Percentiles rank a stretch among this genome's conserved stretches.
Evolutionary conservation across 2,329 filamentous ascomycete genomes (phyloP).

Genomic region (Microcyclospora tardicrescens): DNA sequence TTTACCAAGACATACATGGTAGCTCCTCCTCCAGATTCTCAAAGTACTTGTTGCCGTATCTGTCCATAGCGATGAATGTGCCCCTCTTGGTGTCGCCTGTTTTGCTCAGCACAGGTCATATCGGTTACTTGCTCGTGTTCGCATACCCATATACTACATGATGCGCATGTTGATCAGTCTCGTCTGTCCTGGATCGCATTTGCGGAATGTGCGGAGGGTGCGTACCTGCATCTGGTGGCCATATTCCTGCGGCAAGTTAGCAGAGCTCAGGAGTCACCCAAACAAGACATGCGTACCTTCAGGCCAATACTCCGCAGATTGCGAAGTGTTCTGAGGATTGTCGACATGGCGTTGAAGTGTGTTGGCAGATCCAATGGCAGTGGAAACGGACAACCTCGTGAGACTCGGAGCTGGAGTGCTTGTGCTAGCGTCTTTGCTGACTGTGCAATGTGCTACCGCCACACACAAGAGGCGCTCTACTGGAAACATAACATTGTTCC

Average conservation of each 20-base stretch:
- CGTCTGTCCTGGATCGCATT: slow-evolving; percentile 8
- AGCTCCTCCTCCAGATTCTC: slow-evolving; percentile 87
- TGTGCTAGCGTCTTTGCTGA: too few species aligned
- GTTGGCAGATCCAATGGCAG: too few species aligned
- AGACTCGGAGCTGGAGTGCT: too few species aligned
- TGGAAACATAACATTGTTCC: too few species aligned
- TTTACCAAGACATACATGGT: slow-evolving; percentile 50
- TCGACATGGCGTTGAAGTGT: slow-evolving; percentile 60
- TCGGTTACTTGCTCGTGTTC: not conserved
- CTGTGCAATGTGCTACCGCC: too few species aligned
- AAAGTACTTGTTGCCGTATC: slow-evolving; percentile 93
- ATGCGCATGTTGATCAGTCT: slow-evolving; percentile 2
- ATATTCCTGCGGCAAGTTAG: slow-evolving; percentile 55
- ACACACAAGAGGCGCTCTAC: too few species aligned
- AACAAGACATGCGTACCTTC: slow-evolving; percentile 47
- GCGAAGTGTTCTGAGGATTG: slow-evolving; percentile 68
- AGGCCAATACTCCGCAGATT: slow-evolving; percentile 80
- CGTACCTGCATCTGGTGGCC: slow-evolving; percentile 86
- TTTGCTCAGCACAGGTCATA: slow-evolving; percentile 17
- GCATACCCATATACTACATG: slow-evolving; percentile 25
- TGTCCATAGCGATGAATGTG: slow-evolving; percentile 69
- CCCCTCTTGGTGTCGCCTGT: slow-evolving; percentile 94
- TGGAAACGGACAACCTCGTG: too few species aligned
- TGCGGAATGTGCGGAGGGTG: slow-evolving; percentile 6
- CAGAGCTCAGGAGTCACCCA: not conserved